Conservation (phyloP, 805 yeast genomes). For the Candida silvatica region DNA sequence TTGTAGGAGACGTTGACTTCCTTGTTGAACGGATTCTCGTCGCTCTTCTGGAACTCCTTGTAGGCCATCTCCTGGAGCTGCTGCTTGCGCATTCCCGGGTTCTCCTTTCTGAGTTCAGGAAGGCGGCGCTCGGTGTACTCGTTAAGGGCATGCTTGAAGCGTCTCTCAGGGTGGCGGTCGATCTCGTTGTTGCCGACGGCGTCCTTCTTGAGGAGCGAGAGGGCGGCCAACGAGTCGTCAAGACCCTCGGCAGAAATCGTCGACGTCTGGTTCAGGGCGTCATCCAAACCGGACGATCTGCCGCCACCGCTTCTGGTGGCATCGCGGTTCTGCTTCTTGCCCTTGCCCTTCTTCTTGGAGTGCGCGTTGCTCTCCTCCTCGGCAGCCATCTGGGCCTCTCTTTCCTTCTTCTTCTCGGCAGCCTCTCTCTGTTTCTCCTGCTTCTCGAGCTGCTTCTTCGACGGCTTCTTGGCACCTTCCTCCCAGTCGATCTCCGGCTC, state of each 20-base stretch:
- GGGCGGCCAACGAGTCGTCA: conserved; percentile 72
- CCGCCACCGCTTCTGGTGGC: conserved; percentile 25
- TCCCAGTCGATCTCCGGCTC: conserved; percentile 42
- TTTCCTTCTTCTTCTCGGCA: conserved; percentile 71
- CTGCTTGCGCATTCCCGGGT: conserved; percentile 72
- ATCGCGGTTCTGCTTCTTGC: conserved; percentile 47
- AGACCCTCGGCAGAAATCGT: conserved; percentile 66
- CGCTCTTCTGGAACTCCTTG: conserved; percentile 76
- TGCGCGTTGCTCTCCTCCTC: conserved; percentile 40
- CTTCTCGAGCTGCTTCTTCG: conserved; percentile 61
- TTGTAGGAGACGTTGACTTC: conserved; percentile 54
- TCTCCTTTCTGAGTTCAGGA: conserved; percentile 66
- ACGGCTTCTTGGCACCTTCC: conserved; percentile 60
- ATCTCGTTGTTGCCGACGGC: conserved; percentile 54
- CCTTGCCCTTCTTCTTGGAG: conserved; percentile 58
- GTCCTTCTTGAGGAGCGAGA: conserved; percentile 51
- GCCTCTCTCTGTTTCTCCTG: conserved; percentile 69
- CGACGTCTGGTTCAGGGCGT: conserved; percentile 43
- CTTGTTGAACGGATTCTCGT: conserved; percentile 81
- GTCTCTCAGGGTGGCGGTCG: conserved; percentile 84
- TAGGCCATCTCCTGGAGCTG: conserved; percentile 66
- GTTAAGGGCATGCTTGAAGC: conserved; percentile 72
- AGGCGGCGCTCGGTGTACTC: conserved; percentile 65
- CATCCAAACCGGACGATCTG: conserved; percentile 52
- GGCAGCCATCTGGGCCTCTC: conserved; percentile 61